A percentile compares a stretch with the other conserved stretches of the same genome.
phyloP scores from a whole-genome alignment of 306 rosid genomes.

The Casuarina cunninghamiana region DNA sequence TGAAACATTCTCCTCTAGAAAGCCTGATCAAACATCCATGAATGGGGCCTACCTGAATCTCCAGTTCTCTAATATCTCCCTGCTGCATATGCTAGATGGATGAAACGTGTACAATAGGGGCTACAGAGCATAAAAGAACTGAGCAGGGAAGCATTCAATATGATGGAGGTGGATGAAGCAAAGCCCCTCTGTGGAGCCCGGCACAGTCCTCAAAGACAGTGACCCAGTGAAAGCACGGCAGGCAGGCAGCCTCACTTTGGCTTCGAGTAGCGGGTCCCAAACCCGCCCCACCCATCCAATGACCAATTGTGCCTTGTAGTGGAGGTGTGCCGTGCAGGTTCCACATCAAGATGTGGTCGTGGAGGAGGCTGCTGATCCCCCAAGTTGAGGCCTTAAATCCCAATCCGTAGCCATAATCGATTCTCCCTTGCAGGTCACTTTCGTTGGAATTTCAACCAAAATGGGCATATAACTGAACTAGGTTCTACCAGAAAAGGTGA shows the following conservation, averaged over 20 bases:
- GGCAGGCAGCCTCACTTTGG: no score
- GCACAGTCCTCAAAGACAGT: not conserved
- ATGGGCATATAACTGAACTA: not conserved
- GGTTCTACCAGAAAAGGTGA: not conserved
- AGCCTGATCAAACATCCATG: not conserved
- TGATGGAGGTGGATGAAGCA: not conserved
- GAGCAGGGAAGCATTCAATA: not conserved
- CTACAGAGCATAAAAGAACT: not conserved
- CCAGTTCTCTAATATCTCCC: not conserved
- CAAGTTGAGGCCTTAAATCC: not conserved
- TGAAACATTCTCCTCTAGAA: no score
- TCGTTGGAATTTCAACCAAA: not conserved
- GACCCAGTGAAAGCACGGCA: not conserved
- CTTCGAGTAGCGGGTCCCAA: not conserved
- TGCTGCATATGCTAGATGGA: not conserved
- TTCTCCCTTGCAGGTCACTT: not conserved
- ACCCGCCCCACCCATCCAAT: not conserved
- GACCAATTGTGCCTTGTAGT: not conserved
- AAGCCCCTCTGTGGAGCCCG: not conserved
- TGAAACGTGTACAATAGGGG: not conserved
- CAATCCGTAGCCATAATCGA: not conserved
- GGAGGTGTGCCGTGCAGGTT: not conserved
- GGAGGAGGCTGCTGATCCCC: not conserved
- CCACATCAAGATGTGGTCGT: not conserved
- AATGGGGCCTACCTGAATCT: constrained; percentile 5